phyloP scores from a whole-genome alignment of 2,329 filamentous ascomycete species.

The Diaporthe ilicicola region DNA sequence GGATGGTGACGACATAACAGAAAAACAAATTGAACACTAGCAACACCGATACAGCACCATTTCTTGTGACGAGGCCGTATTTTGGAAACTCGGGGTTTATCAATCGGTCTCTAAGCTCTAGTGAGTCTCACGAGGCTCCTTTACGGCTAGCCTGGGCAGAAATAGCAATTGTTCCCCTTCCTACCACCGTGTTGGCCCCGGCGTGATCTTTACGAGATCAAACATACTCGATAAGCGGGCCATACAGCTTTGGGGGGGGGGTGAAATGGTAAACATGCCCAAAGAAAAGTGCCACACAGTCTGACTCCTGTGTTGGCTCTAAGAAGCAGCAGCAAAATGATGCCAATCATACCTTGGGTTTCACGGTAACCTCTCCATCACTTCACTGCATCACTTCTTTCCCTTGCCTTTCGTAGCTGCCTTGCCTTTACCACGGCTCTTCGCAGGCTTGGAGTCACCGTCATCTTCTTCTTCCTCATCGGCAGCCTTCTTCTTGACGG shows the following conservation, averaged over 20 bases:
- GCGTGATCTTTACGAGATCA: not conserved
- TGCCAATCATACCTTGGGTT: constrained; percentile 9
- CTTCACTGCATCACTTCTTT: constrained; percentile 47
- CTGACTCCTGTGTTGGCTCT: not conserved
- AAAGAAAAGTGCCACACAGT: not conserved
- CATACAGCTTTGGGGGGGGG: not conserved
- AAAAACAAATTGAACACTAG: not conserved
- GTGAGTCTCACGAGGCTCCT: not conserved
- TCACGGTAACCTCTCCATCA: not conserved
- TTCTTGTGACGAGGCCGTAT: not conserved
- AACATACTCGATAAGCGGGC: not conserved
- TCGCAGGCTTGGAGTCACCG: constrained; percentile 63
- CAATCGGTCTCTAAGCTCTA: not conserved
- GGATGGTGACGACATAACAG: not conserved
- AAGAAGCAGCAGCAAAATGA: not conserved
- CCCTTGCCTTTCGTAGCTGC: constrained; percentile 55
- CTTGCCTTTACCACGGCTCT: constrained; percentile 53
- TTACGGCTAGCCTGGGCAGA: not conserved
- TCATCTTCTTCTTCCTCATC: constrained; percentile 59
- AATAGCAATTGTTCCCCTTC: not conserved
- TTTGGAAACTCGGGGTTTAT: not conserved
- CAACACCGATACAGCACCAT: not conserved
- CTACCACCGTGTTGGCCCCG: not conserved
- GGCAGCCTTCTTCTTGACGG: constrained; percentile 52
- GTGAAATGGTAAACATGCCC: not conserved